These are phyloP conservation scores for Macrophomina phaseolina DNA, from an alignment of 2,329 filamentous ascomycete species.

Conservation along the genomic window DNA sequence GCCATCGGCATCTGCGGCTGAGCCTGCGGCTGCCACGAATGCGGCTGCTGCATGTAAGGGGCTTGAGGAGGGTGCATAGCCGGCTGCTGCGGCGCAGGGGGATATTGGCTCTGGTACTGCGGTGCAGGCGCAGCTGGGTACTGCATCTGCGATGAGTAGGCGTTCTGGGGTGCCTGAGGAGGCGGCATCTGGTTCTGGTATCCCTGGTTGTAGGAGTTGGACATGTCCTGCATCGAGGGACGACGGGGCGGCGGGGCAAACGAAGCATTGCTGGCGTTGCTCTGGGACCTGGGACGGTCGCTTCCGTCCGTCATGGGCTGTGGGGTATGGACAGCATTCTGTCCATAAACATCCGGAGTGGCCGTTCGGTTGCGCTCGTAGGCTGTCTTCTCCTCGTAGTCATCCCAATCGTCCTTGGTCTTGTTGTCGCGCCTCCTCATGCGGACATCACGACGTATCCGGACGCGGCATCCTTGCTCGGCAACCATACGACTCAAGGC, in stretches of 20 bases:
- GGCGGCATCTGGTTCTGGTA: constrained; percentile 47
- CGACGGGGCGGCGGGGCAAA: constrained; percentile 46
- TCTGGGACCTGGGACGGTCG: constrained; percentile 65
- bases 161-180: constrained; percentile 46
- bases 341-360: constrained; percentile 56
- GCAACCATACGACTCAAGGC: constrained; percentile 86
- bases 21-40: constrained; percentile 42
- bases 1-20: constrained; percentile 44
- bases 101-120: constrained; percentile 42
- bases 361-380: constrained; percentile 56
- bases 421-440: constrained; percentile 86
- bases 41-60: constrained; percentile 39
- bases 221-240: constrained; percentile 53
- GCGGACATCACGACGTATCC: constrained; percentile 90
- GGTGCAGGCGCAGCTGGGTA: constrained; percentile 37
- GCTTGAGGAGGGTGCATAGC: constrained; percentile 40
- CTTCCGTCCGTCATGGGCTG: constrained; percentile 41
- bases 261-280: constrained; percentile 59
- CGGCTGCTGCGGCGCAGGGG: constrained; percentile 37
- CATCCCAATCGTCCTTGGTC: constrained; percentile 67
- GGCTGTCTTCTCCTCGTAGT: constrained; percentile 62
- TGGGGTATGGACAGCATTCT: constrained; percentile 42
- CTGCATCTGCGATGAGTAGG: constrained; percentile 46
- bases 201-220: constrained; percentile 44
- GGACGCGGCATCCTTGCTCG: constrained; percentile 94